A percentile compares a stretch with the other conserved stretches of the same genome.
Evolutionary conservation across 2,329 filamentous ascomycete genomes (phyloP).

Genomic region (Epichloe uncinata): DNA sequence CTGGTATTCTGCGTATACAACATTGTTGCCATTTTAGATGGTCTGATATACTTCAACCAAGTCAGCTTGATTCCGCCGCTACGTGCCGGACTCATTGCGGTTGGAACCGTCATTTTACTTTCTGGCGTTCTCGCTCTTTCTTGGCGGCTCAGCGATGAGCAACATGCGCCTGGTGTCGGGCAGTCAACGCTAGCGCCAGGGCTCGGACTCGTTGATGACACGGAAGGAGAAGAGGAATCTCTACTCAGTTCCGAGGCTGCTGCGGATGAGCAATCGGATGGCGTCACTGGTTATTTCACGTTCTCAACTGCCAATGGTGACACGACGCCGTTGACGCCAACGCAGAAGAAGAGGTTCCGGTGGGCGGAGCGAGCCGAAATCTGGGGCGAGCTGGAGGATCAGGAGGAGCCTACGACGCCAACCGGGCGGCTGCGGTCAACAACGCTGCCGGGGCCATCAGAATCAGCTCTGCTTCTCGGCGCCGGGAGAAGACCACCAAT

Average conservation of each 20-base stretch:
- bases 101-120: constrained; percentile 78
- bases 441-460: constrained; percentile 30
- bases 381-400: constrained; percentile 78
- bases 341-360: constrained; percentile 35
- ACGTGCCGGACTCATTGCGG: constrained; percentile 66
- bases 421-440: constrained; percentile 31
- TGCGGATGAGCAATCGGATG: constrained; percentile 30
- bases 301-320: constrained; percentile 29
- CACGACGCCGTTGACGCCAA: constrained; percentile 14
- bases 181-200: constrained; percentile 68
- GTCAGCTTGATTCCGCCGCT: constrained; percentile 63
- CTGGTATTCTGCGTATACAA: constrained; percentile 99
- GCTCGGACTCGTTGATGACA: constrained; percentile 65
- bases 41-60: constrained; percentile 92
- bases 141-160: constrained; percentile 79
- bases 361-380: constrained; percentile 65
- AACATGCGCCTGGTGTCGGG: constrained; percentile 44
- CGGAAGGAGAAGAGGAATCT: constrained; percentile 45
- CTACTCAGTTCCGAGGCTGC: constrained; percentile 35
- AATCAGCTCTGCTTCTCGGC: constrained; percentile 27
- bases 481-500: constrained; percentile 19
- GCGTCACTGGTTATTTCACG: constrained; percentile 30
- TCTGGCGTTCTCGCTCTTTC: constrained; percentile 82
- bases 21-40: constrained; percentile 94
- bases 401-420: constrained; percentile 33